phyloP scores from a whole-genome alignment of 768 basidiomycete species.

The Hypsizygus marmoreus region DNA sequence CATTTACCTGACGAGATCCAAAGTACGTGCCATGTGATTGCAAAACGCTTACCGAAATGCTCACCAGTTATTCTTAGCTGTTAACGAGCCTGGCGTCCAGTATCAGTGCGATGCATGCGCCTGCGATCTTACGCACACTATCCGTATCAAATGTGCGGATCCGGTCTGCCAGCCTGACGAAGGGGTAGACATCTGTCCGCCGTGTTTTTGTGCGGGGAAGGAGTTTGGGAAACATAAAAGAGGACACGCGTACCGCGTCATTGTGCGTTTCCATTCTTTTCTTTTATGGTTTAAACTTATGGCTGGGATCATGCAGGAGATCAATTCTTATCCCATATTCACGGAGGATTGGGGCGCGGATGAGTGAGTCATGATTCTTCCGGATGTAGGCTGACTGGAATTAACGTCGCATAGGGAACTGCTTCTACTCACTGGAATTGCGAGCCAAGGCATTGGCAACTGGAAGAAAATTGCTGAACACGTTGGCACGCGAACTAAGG shows the following conservation, averaged over 20 bases:
- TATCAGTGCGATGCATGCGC: slow-evolving; percentile 84
- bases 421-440: slow-evolving; percentile 83
- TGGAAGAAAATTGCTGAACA: slow-evolving; percentile 97
- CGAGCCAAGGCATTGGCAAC: slow-evolving; percentile 88
- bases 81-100: slow-evolving; percentile 81
- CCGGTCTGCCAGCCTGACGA: slow-evolving; percentile 61
- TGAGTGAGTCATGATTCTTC: slow-evolving; percentile 59
- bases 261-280: slow-evolving; percentile 52
- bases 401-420: slow-evolving; percentile 63
- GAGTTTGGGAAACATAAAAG: slow-evolving; percentile 86
- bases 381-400: neutral
- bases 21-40: slow-evolving; percentile 40
- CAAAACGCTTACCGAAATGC: neutral
- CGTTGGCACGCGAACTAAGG: slow-evolving; percentile 90
- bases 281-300: neutral
- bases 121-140: slow-evolving; percentile 92
- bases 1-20: slow-evolving; percentile 65
- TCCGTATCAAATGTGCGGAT: slow-evolving; percentile 95
- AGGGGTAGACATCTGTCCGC: slow-evolving; percentile 91
- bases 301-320: slow-evolving; percentile 57
- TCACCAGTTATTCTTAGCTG: slow-evolving; percentile 41
- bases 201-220: slow-evolving; percentile 90
- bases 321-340: slow-evolving; percentile 96
- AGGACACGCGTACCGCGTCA: slow-evolving; percentile 88
- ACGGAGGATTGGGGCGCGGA: slow-evolving; percentile 96